Base-by-base conservation (phyloP, 345 rosid genomes). In the Sonneratia alba region DNA sequence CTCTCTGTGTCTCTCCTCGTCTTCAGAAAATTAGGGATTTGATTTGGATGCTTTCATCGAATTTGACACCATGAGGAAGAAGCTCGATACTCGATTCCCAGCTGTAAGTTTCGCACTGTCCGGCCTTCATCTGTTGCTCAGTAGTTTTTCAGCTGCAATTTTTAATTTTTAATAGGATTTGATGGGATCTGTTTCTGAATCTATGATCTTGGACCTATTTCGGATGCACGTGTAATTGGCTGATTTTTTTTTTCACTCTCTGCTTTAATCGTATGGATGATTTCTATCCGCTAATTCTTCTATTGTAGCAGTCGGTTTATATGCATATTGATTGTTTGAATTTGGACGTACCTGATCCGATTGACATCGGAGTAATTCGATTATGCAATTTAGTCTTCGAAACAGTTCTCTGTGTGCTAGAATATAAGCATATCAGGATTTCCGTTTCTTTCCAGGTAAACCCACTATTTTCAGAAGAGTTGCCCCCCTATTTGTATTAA, bases 11-110 rank as follows among this genome's bases (percentile, higher is more conserved):
- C 14, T 40, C 43, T 40, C 53, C n/a, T 7, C 49, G 49, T 22
- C 21, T 16, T 21, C 24, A 11, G n/a, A 47, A 67, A 32, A 3
- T 6, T 14, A 32, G 21, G 73, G 38, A 40, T 51, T n/a, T 40
- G 66, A 68, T 65, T 73, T 77, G 55, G 40, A 68, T 79, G 77
- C 78, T 77, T 85, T 82, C 72, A 74, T 66, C 81, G 73, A 79
- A 78, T 77, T 79, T 79, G 80, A 81, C 84, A 72, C 71, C 72
- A 89, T 85, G 94, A 89, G 81, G 91, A 89, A 87, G 86, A 89
- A 89, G 80, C 91, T 89, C 77, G 91, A 87, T 73, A 89, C 91
- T 45, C 91, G 91, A 75, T 89, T 89, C 74, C 94, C 94, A 40
- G 89, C 90, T 45, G 94, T 89, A 78, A 89, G 90, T 76, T 63